A percentile compares a stretch with the other conserved stretches of the same genome.
Conservation (phyloP, 2,329 filamentous ascomycete species). For the Colletotrichum sp. region DNA sequence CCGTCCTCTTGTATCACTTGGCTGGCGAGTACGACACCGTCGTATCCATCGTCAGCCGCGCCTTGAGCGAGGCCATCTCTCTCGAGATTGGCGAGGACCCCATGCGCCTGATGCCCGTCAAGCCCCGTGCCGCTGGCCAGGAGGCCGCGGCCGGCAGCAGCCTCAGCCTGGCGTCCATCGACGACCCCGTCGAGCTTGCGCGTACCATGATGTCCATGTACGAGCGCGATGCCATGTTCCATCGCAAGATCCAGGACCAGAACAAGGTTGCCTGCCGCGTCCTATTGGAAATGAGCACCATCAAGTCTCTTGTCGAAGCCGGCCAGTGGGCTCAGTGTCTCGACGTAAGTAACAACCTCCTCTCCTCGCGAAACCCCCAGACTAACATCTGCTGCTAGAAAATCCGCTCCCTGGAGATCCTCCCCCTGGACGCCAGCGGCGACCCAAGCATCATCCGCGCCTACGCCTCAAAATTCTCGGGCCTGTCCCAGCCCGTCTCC, state of each 20-base stretch:
- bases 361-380: background rate
- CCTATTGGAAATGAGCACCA: constrained; percentile 64
- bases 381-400: constrained; percentile 49
- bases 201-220: constrained; percentile 69
- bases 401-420: constrained; percentile 76
- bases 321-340: constrained; percentile 62
- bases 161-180: constrained; percentile 64
- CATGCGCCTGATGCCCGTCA: constrained; percentile 79
- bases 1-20: constrained; percentile 91
- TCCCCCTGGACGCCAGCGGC: constrained; percentile 77
- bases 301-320: constrained; percentile 61
- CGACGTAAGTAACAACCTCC: constrained; percentile 53
- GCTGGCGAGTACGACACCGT: constrained; percentile 96
- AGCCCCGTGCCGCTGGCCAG: constrained; percentile 63
- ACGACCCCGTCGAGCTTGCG: constrained; percentile 65
- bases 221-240: constrained; percentile 65
- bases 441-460: constrained; percentile 80
- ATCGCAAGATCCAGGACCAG: constrained; percentile 59
- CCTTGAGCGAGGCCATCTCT: constrained; percentile 87
- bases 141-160: constrained; percentile 53
- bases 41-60: constrained; percentile 86
- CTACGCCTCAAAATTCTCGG: constrained; percentile 80
- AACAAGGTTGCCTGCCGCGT: constrained; percentile 63
- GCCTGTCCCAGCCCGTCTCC: constrained; percentile 79
- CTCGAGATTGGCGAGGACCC: constrained; percentile 84